These are phyloP conservation scores for Pichia sp. DNA, from an alignment of 1,139 yeast genomes.

Conservation along the genomic window DNA sequence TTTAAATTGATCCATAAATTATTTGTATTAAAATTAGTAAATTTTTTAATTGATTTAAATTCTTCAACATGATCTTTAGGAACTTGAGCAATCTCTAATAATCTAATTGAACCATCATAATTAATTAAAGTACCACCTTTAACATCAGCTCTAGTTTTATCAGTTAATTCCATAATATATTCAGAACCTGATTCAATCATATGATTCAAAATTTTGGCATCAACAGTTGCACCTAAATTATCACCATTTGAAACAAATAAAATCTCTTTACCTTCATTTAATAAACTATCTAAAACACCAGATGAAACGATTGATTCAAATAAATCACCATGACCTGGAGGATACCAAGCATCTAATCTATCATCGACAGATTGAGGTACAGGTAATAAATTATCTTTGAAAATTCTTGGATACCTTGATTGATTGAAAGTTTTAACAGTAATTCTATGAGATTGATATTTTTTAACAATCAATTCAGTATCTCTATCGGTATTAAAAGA, in stretches of 20 bases:
- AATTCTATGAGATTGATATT: constrained; percentile 94
- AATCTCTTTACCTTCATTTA: constrained; percentile 91
- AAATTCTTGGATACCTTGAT: constrained; percentile 92
- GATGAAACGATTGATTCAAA: constrained; percentile 85
- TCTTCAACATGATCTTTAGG: constrained; percentile 99
- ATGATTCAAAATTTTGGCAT: constrained; percentile 81
- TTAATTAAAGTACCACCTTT: constrained; percentile 98
- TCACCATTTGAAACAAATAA: constrained; percentile 97
- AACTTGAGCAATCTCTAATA: constrained; percentile 96
- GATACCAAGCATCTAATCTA: constrained; percentile 82
- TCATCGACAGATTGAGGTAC: constrained; percentile 78
- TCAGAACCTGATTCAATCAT: constrained; percentile 89
- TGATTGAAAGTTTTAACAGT: constrained; percentile 95
- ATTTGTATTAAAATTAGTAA: constrained; percentile 96
- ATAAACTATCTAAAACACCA: constrained; percentile 84
- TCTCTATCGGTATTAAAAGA: constrained; percentile 97
- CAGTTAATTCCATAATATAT: constrained; percentile 96
- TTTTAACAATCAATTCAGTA: constrained; percentile 90
- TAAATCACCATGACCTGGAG: constrained; percentile 98
- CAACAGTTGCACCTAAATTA: constrained; percentile 97
- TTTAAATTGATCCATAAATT: constrained; percentile 94
- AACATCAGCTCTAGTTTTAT: constrained; percentile 98
- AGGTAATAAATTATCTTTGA: constrained; percentile 88
- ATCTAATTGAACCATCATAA: constrained; percentile 90
- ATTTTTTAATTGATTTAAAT: constrained; percentile 94